Evolutionary conservation across 768 basidiomycete species (phyloP), one percentile per base, ranked within the genome.

Genomic region (Lyophyllum semitale): DNA sequence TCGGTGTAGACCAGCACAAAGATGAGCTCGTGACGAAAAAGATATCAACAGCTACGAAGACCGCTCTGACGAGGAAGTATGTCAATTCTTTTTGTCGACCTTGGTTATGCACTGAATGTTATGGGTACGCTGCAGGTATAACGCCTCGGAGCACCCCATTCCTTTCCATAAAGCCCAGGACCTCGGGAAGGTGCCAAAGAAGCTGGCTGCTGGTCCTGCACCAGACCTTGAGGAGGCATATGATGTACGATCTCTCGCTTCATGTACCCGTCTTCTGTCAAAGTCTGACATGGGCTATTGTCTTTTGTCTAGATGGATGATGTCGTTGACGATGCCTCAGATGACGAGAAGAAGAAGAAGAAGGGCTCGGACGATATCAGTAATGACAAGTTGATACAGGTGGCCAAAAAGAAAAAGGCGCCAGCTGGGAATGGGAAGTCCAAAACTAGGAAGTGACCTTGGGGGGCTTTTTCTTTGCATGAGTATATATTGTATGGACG

Each of bases 161-260:
- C 85, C 97, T 1, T 98, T 96, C 82, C 86, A 98, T 71, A 95
- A 94, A 63, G 92, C 88, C 3, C 76, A 81, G 58, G 90, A 93
- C 59, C 73, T 93, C 8, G 89, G 91, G 17, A 93, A 89, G 67
- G 76, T 65, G 4, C 84, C 88, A 1, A 95, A 93, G 81, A 95
- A 89, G 63, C 77, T 95, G 35, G 82, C 84, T 1, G 77, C 74
- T 41, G 91, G 85, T 3, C 82, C 89, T 4, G 83, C 84, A 9
- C 94, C 96, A 0, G 96, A 98, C 72, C 78, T 94, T 18, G 96
- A 98, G 67, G 96, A 98, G 48, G 95, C 87, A 0, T 90, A 88
- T 59, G 93, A 91, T 59, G 89, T 92, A 59, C 66, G 85, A 72
- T 38, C 25, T 4, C 27, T 47, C 17, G 29, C 26, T 43, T 3